phyloP scores from a whole-genome alignment of 2,329 filamentous ascomycete genomes.

The Nemania sp. region DNA sequence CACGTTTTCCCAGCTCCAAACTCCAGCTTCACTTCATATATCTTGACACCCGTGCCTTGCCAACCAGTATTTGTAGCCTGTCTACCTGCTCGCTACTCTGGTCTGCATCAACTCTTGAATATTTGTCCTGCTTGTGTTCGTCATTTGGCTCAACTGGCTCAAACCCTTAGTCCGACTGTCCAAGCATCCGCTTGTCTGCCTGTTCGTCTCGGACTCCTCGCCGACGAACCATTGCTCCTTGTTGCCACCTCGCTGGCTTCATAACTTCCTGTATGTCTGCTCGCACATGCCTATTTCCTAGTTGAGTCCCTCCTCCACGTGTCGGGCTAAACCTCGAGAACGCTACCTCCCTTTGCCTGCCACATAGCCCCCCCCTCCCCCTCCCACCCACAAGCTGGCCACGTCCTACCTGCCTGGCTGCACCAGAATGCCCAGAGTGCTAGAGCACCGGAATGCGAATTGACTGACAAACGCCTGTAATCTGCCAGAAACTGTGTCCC shows the following conservation, averaged over 20 bases:
- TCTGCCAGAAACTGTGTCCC: constrained; percentile 13
- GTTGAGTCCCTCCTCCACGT: constrained; percentile 13
- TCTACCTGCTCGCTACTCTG: neutral
- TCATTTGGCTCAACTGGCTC: neutral
- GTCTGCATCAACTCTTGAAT: constrained; percentile 1
- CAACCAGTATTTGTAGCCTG: neutral
- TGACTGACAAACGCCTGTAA: constrained; percentile 22
- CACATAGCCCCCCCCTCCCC: constrained; percentile 1
- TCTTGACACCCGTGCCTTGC: constrained; percentile 2
- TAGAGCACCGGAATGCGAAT: constrained; percentile 32
- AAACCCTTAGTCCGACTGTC: too few relatives aligned
- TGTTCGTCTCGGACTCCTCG: neutral
- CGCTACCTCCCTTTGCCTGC: constrained; percentile 12
- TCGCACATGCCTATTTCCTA: constrained; percentile 18
- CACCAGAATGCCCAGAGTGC: too few relatives aligned
- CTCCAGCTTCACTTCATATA: too few relatives aligned
- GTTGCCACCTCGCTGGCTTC: constrained; percentile 7
- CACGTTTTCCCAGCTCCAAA: neutral
- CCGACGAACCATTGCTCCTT: constrained; percentile 11
- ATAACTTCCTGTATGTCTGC: constrained; percentile 26
- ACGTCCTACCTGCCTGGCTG: constrained; percentile 18
- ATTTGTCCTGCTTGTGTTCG: neutral
- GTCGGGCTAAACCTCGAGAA: constrained; percentile 23
- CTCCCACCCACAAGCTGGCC: constrained; percentile 12
- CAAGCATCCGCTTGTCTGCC: neutral